These are phyloP conservation scores for Xeromyces bisporus DNA, from an alignment of 495 filamentous ascomycete species.

Conservation along the genomic window DNA sequence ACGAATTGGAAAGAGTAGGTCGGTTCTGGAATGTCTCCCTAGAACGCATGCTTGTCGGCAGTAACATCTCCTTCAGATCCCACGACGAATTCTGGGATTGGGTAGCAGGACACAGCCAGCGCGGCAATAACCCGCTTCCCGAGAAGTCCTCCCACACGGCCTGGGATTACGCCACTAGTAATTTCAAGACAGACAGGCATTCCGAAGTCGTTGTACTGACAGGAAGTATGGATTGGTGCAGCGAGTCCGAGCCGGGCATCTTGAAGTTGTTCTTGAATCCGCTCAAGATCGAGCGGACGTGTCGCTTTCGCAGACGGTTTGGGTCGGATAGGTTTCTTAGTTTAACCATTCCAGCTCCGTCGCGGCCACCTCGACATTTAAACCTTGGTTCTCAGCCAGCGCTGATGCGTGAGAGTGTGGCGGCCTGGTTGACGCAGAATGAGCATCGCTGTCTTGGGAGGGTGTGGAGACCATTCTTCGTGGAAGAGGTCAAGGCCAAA, in stretches of 20 bases:
- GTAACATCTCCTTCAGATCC: constrained; percentile 10
- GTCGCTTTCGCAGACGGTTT: constrained; percentile 31
- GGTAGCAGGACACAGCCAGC: constrained; percentile 15
- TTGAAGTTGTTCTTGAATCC: constrained; percentile 27
- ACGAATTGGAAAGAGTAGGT: constrained; percentile 27
- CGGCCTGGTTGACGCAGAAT: constrained; percentile 25
- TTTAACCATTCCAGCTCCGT: constrained; percentile 22
- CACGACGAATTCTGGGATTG: constrained; percentile 26
- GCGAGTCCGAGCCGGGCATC: constrained; percentile 17
- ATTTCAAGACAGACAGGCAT: constrained; percentile 19
- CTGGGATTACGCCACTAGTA: constrained; percentile 23
- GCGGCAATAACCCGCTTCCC: constrained; percentile 16
- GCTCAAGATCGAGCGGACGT: constrained; percentile 25
- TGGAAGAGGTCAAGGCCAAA: constrained; percentile 25
- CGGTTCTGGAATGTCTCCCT: constrained; percentile 20
- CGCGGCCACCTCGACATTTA: constrained; percentile 21
- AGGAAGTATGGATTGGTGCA: constrained; percentile 25
- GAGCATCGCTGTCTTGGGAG: constrained; percentile 26
- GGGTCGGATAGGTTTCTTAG: constrained; percentile 32
- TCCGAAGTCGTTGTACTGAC: constrained; percentile 27
- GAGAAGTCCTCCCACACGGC: constrained; percentile 20
- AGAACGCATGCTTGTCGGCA: constrained; percentile 13
- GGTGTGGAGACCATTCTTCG: constrained; percentile 30
- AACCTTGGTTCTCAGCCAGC: constrained; percentile 8
- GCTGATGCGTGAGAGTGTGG: constrained; percentile 18